Conservation (phyloP, 305 asterid genomes). For the Vinca major region DNA sequence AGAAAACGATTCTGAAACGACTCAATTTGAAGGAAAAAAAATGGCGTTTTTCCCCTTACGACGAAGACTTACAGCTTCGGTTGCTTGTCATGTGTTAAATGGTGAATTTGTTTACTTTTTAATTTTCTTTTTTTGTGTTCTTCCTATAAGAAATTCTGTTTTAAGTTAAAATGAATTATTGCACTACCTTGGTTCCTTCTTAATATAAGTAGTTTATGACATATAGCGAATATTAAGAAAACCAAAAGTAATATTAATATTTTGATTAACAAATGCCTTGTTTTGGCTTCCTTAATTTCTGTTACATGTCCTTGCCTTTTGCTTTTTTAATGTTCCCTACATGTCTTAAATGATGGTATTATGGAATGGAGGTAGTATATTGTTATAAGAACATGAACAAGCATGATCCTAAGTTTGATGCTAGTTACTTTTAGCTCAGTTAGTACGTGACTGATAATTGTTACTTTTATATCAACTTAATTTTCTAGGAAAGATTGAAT, state of each 20-base stretch:
- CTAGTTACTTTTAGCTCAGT: neutral
- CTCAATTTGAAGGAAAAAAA: neutral
- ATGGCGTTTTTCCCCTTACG: conserved; percentile 47
- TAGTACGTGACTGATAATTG: neutral
- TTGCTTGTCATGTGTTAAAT: conserved; percentile 21
- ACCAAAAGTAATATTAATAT: too few relatives aligned
- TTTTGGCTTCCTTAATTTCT: too few relatives aligned
- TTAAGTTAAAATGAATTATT: neutral
- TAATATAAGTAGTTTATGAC: too few relatives aligned
- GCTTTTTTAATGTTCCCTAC: too few relatives aligned
- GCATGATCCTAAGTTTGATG: neutral
- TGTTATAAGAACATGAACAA: neutral
- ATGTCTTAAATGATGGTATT: too few relatives aligned
- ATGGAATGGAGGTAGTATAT: neutral
- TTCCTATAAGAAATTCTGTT: neutral
- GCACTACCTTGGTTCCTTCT: too few relatives aligned
- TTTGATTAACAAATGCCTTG: too few relatives aligned
- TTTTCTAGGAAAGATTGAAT: neutral
- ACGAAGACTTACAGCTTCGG: conserved; percentile 30
- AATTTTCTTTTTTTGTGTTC: neutral
- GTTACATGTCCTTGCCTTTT: too few relatives aligned
- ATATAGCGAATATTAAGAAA: too few relatives aligned
- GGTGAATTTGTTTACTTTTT: conserved; percentile 23
- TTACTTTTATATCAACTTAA: neutral
- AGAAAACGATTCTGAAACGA: neutral